Percentiles rank a stretch among this genome's conserved stretches.
Evolutionary conservation across 192 early-diverging fungal genomes (phyloP).

Genomic region (Backusella sp.): DNA sequence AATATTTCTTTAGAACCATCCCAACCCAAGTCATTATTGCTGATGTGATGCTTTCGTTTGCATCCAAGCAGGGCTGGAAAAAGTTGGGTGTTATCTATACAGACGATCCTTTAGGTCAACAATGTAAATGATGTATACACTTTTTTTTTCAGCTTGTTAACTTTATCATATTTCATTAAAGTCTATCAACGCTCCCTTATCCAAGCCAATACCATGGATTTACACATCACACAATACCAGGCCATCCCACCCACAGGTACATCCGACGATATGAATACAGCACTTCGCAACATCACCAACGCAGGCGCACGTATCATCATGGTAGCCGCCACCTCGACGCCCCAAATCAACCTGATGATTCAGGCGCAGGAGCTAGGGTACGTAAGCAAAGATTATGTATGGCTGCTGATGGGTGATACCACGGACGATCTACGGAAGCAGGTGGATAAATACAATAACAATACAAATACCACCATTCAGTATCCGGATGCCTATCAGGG

Average conservation of each 20-base stretch:
- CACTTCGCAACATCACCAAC: slow-evolving; percentile 25
- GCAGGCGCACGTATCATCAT: slow-evolving; percentile 44
- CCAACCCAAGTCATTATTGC: slow-evolving; percentile 49
- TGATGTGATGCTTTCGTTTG: slow-evolving; percentile 47
- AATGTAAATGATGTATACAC: slow-evolving; percentile 32
- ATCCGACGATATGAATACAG: slow-evolving; percentile 19
- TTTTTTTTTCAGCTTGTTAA: not conserved
- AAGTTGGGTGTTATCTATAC: slow-evolving; percentile 45
- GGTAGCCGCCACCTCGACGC: slow-evolving; percentile 38
- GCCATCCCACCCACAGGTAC: slow-evolving; percentile 37
- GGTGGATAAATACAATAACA: slow-evolving; percentile 15
- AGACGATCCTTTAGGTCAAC: slow-evolving; percentile 44
- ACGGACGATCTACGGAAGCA: slow-evolving; percentile 21
- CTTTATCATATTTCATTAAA: not conserved
- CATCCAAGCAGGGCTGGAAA: slow-evolving; percentile 45
- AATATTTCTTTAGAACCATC: slow-evolving; percentile 52
- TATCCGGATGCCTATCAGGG: slow-evolving; percentile 30
- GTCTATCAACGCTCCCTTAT: slow-evolving; percentile 40
- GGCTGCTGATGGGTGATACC: slow-evolving; percentile 44
- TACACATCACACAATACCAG: slow-evolving; percentile 37
- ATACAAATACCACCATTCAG: not conserved
- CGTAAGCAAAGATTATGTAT: slow-evolving; percentile 38
- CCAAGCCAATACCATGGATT: slow-evolving; percentile 27
- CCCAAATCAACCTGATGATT: slow-evolving; percentile 32
- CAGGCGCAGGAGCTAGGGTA: slow-evolving; percentile 40